phyloP scores from a whole-genome alignment of 78 protist species.

The Emiliania huxleyi region DNA sequence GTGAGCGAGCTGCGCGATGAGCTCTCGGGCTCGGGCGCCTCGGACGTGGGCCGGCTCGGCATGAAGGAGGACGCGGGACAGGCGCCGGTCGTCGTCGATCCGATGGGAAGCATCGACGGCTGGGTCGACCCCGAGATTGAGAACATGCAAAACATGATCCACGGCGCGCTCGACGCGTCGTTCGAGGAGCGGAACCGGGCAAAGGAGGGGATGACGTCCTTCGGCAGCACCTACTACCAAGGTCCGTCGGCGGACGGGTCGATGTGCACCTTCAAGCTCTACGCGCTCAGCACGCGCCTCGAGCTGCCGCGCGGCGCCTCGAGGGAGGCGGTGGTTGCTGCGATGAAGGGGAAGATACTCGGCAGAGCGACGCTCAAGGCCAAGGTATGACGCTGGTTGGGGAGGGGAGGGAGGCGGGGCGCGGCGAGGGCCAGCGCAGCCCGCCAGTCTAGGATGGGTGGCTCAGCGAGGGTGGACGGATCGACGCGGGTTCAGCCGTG shows the following conservation, averaged over 20 bases:
- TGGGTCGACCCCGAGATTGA: neutral
- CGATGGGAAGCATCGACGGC: neutral
- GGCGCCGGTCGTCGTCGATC: slow-evolving; percentile 10
- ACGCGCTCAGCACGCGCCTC: neutral
- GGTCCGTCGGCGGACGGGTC: neutral
- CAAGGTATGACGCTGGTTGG: too few species aligned
- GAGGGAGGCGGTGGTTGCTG: neutral
- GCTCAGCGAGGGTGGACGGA: too few species aligned
- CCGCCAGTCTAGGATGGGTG: too few species aligned
- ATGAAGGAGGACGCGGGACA: slow-evolving; percentile 28
- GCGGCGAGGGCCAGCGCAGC: too few species aligned
- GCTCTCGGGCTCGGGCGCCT: neutral
- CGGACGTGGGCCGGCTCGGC: neutral
- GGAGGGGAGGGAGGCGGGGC: too few species aligned
- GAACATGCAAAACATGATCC: neutral
- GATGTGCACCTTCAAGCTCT: neutral
- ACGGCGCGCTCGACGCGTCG: neutral
- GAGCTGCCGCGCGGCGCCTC: neutral
- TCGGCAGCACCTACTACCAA: neutral
- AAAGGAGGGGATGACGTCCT: neutral
- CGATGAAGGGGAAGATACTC: neutral
- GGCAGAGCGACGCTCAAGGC: too few species aligned
- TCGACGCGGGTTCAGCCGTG: too few species aligned
- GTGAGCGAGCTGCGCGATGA: neutral
- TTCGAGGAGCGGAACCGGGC: neutral